A percentile compares a stretch with the other conserved stretches of the same genome.
Conservation (phyloP, 805 yeast genomes). For the Candida glaebosa region DNA sequence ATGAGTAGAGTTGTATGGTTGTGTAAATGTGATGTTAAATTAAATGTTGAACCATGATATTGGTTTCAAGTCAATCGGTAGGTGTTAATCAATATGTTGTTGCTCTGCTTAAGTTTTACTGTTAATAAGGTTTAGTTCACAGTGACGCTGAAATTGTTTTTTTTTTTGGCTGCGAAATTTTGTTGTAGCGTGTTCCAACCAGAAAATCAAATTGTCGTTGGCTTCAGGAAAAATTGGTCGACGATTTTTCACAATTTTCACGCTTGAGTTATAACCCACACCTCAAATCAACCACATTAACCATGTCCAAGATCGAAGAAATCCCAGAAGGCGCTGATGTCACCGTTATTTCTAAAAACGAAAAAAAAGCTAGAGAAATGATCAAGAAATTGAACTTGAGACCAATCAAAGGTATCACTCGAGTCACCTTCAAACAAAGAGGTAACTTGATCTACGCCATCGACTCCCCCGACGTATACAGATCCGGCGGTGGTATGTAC, state of each 20-base stretch:
- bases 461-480: slow-evolving; percentile 93
- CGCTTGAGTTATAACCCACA: slow-evolving; percentile 7
- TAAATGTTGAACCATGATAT: no score
- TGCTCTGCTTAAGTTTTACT: no score
- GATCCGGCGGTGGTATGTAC: slow-evolving; percentile 88
- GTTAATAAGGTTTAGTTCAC: no score
- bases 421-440: slow-evolving; percentile 94
- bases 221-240: no score
- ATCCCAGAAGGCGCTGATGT: slow-evolving; percentile 84
- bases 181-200: no score
- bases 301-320: slow-evolving; percentile 45
- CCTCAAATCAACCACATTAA: slow-evolving; percentile 18
- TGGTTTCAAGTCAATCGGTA: no score
- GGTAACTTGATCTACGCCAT: slow-evolving; percentile 89
- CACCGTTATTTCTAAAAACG: slow-evolving; percentile 80
- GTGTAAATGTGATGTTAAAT: no score
- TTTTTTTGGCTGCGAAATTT: no score
- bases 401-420: slow-evolving; percentile 85
- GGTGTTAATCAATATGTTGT: not conserved
- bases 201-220: no score
- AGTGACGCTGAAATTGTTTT: no score
- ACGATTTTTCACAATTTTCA: slow-evolving; percentile 4
- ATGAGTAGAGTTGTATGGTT: no score
- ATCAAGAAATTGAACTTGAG: slow-evolving; percentile 86
- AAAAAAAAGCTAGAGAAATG: slow-evolving; percentile 91